A percentile compares a stretch with the other conserved stretches of the same genome.
These are phyloP conservation scores for Nicotiana undulata DNA, from an alignment of 257 asterid genomes.

Conservation along the genomic window DNA sequence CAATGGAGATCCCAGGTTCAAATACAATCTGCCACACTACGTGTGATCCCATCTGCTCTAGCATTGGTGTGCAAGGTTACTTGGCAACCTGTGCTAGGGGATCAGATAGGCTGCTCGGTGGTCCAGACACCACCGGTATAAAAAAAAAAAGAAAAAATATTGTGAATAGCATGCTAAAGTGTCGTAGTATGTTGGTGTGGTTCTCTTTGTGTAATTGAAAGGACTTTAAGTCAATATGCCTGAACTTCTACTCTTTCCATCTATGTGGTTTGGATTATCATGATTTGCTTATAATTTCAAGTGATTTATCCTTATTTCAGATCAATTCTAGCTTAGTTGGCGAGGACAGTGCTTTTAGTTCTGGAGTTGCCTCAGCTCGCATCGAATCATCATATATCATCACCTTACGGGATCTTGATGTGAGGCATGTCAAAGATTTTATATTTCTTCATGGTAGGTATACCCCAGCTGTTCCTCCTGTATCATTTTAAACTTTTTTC, in stretches of 20 bases:
- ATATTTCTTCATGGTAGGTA: slow-evolving; percentile 77
- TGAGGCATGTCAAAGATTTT: slow-evolving; percentile 91
- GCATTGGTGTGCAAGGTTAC: neutral
- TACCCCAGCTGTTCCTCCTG: slow-evolving; percentile 9
- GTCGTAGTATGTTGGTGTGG: neutral
- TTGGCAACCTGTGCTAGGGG: neutral
- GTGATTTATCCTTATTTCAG: slow-evolving; percentile 42
- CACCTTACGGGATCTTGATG: slow-evolving; percentile 76
- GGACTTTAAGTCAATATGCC: slow-evolving; percentile 13
- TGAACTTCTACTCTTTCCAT: slow-evolving; percentile 10
- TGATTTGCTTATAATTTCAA: slow-evolving; percentile 2
- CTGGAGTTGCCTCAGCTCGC: slow-evolving; percentile 70
- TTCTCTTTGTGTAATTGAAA: neutral
- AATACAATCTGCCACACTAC: neutral
- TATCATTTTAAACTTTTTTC: neutral
- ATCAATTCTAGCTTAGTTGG: slow-evolving; percentile 81
- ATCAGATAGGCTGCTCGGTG: neutral
- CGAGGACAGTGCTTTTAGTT: slow-evolving; percentile 53
- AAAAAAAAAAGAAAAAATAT: no score
- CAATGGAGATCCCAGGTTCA: neutral
- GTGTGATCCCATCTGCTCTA: neutral
- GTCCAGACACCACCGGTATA: neutral
- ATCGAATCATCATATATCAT: slow-evolving; percentile 79
- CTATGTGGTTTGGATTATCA: slow-evolving; percentile 10
- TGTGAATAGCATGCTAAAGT: neutral